Conservation (phyloP, 2,329 filamentous ascomycete genomes). For the Stylonectria norvegica region DNA sequence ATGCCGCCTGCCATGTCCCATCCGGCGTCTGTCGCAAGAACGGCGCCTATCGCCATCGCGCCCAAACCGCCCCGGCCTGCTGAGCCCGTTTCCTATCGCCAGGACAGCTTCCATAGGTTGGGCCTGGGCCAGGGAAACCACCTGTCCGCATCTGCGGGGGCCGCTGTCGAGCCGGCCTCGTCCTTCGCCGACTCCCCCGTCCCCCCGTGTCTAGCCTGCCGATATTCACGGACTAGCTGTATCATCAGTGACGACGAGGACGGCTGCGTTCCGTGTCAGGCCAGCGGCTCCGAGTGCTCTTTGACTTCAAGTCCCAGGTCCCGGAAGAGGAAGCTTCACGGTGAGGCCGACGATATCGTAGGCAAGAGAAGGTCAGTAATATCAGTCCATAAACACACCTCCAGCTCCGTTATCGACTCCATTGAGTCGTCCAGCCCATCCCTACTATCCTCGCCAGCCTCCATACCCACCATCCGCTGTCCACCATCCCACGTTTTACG, state of each 20-base stretch:
- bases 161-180: slow-evolving; percentile 49
- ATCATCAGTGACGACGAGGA: slow-evolving; percentile 72
- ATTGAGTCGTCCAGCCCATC: slow-evolving; percentile 8
- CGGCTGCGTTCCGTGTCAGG: slow-evolving; percentile 72
- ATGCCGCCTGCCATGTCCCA: slow-evolving; percentile 48
- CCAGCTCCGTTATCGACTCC: no score
- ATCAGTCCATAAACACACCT: slow-evolving; percentile 6
- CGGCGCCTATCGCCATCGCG: slow-evolving; percentile 64
- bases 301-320: slow-evolving; percentile 72
- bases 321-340: slow-evolving; percentile 74
- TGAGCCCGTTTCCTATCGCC: slow-evolving; percentile 40
- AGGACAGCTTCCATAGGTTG: slow-evolving; percentile 45
- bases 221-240: slow-evolving; percentile 70
- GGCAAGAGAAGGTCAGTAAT: slow-evolving; percentile 67
- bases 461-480: no score
- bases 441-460: no score
- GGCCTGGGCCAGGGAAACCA: slow-evolving; percentile 49
- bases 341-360: slow-evolving; percentile 57
- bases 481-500: slow-evolving; percentile 10
- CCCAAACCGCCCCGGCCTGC: slow-evolving; percentile 51
- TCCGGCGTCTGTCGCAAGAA: slow-evolving; percentile 53
- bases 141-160: no score
- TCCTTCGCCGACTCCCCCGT: slow-evolving; percentile 36
- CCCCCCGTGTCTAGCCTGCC: slow-evolving; percentile 69
- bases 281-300: slow-evolving; percentile 75